Evolutionary conservation across 805 yeast species (phyloP).

Genomic region (Wickerhamomyces alni): DNA sequence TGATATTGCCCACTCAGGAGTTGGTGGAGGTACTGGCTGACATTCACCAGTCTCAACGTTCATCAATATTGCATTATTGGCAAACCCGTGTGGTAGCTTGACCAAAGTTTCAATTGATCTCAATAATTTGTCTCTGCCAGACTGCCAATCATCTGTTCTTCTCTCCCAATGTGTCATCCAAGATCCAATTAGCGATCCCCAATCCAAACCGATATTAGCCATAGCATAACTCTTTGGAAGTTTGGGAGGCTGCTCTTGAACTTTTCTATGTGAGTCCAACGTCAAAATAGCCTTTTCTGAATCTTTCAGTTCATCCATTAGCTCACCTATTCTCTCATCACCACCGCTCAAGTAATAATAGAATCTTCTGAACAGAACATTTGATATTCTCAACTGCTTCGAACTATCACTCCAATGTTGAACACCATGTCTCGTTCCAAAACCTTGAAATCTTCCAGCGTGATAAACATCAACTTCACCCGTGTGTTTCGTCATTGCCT

Average conservation of each 20-base stretch:
- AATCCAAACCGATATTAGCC: constrained; percentile 6
- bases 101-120: constrained; percentile 2
- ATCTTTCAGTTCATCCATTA: not conserved
- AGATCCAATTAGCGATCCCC: constrained; percentile 6
- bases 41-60: constrained; percentile 8
- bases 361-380: constrained; percentile 1
- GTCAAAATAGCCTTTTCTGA: not conserved
- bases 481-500: not conserved
- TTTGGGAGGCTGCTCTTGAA: constrained; percentile 1
- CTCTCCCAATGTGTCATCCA: constrained; percentile 8
- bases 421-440: constrained; percentile 2
- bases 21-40: constrained; percentile 6
- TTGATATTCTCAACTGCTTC: not conserved
- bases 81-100: constrained; percentile 6
- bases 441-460: not conserved
- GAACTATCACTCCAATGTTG: constrained; percentile 2
- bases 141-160: constrained; percentile 6
- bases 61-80: constrained; percentile 4
- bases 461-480: constrained; percentile 1
- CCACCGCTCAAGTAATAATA: constrained; percentile 1
- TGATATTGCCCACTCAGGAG: constrained; percentile 7
- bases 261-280: constrained; percentile 2
- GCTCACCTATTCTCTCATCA: constrained; percentile 2
- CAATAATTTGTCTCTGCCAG: constrained; percentile 1
- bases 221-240: constrained; percentile 1